Evolutionary conservation across 495 filamentous ascomycete species (phyloP), one percentile per base, ranked within the genome.

Genomic region (Penicillium odoratum): DNA sequence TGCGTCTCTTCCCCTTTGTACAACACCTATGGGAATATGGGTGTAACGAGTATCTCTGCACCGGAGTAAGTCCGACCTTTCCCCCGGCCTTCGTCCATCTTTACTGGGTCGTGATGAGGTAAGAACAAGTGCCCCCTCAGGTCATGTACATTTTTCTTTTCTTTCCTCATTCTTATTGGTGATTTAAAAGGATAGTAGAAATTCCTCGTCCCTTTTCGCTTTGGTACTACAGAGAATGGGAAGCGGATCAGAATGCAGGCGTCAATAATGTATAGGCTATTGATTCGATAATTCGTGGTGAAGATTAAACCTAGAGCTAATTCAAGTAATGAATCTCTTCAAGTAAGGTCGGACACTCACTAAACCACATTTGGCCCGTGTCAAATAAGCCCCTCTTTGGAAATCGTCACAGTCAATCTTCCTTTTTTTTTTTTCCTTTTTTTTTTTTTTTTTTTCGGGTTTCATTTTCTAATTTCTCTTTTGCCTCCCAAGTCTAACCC

Each of bases 241-340:
- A 48, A 38, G 5, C 21, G 56, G 53, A 55, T 48, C 57, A 53
- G 58, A 61, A 64, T 64, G 58, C 52, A 58, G 58, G 53, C 57
- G 58, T 66, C 66, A 68, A 68, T 68, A 65, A 65, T 53, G 51
- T 55, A 51, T 18, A 51, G 36, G 57, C 62, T 67, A 67, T 61
- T 61, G 61, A 65, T 56, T 56, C 50, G 57, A 64, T 57, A 44
- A 56, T 43, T 48, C 46, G 46, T 15, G 28, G 33, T 50, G 48
- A 29, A 29, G 48, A 33, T 4, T 40, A 40, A 40, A 40, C 38
- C 38, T 40, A 40, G 38, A 40, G n/a, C n/a, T 13, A 40, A 11
- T 38, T 38, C 11, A 38, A 40, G 15, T 16, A 40, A 40, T 40
- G 38, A 16, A 40, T 38, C 34, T 38, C 40, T 43, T 31, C 50